These are phyloP conservation scores for Candida silvicultrix DNA, from an alignment of 805 yeast species.

Conservation along the genomic window DNA sequence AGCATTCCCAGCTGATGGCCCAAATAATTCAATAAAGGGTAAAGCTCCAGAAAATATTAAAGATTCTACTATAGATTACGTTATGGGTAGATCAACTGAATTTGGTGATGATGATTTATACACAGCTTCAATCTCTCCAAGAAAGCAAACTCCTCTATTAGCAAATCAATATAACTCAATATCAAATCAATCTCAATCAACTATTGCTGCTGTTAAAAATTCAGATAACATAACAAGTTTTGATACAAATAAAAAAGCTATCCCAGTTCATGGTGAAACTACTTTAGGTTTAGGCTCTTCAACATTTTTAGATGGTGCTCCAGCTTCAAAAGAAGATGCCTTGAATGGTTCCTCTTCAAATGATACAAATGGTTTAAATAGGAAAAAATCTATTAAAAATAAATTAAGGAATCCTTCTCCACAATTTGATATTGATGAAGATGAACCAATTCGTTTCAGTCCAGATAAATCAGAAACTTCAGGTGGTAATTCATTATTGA, in stretches of 20 bases:
- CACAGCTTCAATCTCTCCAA: conserved; percentile 13
- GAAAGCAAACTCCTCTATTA: conserved; percentile 3
- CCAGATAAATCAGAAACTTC: conserved; percentile 18
- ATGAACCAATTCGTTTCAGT: conserved; percentile 25
- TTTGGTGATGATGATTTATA: conserved; percentile 40
- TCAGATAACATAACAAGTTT: conserved; percentile 54
- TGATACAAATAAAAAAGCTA: conserved; percentile 63
- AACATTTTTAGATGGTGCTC: conserved; percentile 94
- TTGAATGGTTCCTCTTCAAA: conserved; percentile 28
- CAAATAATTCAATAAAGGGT: conserved; percentile 80
- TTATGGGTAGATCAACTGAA: conserved; percentile 59
- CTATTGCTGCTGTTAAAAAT: conserved; percentile 39
- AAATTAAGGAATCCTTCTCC: conserved; percentile 32
- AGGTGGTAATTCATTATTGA: conserved; percentile 55
- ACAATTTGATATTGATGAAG: conserved; percentile 16
- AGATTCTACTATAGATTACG: conserved; percentile 61
- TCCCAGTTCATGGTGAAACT: conserved; percentile 77
- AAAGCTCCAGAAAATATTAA: conserved; percentile 47
- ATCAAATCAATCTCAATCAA: conserved; percentile 11
- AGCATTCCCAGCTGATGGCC: conserved; percentile 96
- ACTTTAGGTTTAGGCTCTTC: conserved; percentile 89
- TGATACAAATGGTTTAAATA: conserved; percentile 44
- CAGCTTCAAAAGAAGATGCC: conserved; percentile 57
- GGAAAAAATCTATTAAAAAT: conserved; percentile 82
- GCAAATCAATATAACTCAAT: neutral